These are phyloP conservation scores for Tolypocladium pustulatum DNA, from an alignment of 2,329 filamentous ascomycete genomes.

Conservation along the genomic window DNA sequence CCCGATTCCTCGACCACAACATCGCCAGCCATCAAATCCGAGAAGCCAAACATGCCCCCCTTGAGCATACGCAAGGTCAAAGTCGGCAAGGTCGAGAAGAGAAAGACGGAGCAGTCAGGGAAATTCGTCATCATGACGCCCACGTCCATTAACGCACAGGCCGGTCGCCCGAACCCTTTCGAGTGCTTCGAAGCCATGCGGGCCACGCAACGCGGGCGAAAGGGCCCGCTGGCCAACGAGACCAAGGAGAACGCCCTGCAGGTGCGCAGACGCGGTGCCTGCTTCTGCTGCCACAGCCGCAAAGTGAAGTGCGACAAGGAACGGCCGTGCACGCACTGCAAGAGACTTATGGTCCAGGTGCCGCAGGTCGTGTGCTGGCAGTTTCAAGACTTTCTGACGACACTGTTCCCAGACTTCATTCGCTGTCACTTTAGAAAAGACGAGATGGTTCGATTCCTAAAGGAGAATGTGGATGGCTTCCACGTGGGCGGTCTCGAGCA, in stretches of 20 bases:
- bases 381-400: constrained; percentile 42
- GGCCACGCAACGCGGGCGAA: constrained; percentile 42
- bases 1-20: constrained; percentile 18
- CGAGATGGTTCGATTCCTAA: constrained; percentile 35
- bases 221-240: constrained; percentile 43
- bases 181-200: constrained; percentile 45
- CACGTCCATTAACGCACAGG: constrained; percentile 39
- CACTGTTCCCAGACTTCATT: constrained; percentile 42
- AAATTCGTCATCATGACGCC: constrained; percentile 48
- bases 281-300: constrained; percentile 48
- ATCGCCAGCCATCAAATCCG: constrained; percentile 17
- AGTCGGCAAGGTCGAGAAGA: constrained; percentile 34
- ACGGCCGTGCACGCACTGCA: constrained; percentile 46
- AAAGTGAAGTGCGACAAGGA: constrained; percentile 49
- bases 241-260: constrained; percentile 44
- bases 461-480: constrained; percentile 37
- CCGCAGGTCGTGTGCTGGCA: constrained; percentile 49
- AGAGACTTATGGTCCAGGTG: constrained; percentile 36
- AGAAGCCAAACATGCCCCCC: constrained; percentile 16
- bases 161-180: constrained; percentile 38
- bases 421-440: constrained; percentile 39
- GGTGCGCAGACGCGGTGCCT: constrained; percentile 43
- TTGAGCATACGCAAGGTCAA: constrained; percentile 31
- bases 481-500: constrained; percentile 27
- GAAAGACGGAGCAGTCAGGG: constrained; percentile 26